Percentiles rank a stretch among this genome's conserved stretches.
Conservation (phyloP, 2,329 filamentous ascomycete species). For the Xylariomycetidae sp. region DNA sequence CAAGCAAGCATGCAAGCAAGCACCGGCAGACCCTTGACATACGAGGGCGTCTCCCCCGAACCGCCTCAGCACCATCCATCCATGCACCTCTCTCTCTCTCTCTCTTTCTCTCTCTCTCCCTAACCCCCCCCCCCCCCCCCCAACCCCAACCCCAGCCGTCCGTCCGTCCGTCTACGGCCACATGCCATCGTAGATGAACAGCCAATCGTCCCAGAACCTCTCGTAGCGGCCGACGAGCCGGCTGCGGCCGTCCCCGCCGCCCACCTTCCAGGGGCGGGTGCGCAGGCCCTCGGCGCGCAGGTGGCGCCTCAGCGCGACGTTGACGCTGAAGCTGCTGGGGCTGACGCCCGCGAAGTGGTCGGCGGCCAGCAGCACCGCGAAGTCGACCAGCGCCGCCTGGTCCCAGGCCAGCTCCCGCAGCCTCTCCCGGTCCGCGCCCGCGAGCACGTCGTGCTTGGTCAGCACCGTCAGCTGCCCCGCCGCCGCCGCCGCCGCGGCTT, state of each 20-base stretch:
- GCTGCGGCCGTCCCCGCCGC: conserved; percentile 33
- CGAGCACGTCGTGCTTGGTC: conserved; percentile 33
- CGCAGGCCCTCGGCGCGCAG: conserved; percentile 31
- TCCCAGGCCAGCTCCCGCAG: conserved; percentile 34
- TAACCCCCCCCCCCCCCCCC: no score
- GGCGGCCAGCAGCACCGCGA: conserved; percentile 30
- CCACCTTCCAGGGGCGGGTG: conserved; percentile 35
- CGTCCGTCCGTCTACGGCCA: conserved; percentile 27
- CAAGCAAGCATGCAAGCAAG: no score
- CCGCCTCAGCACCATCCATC: no score
- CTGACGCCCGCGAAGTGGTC: conserved; percentile 38
- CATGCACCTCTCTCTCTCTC: no score
- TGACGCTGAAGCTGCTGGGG: conserved; percentile 42
- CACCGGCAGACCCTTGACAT: no score
- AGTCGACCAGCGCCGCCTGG: conserved; percentile 37
- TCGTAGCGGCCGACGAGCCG: conserved; percentile 36
- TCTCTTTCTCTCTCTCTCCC: no score
- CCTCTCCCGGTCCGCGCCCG: conserved; percentile 19
- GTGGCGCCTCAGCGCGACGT: conserved; percentile 38
- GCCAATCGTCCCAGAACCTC: conserved; percentile 41
- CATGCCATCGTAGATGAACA: conserved; percentile 41
- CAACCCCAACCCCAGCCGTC: no score
- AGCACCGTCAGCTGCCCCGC: conserved; percentile 23
- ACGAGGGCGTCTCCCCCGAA: no score
- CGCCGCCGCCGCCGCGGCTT: conserved; percentile 14